A percentile compares a stretch with the other conserved stretches of the same genome.
phyloP scores from a whole-genome alignment of 1,139 yeast genomes.

The Lodderomyces theae region DNA sequence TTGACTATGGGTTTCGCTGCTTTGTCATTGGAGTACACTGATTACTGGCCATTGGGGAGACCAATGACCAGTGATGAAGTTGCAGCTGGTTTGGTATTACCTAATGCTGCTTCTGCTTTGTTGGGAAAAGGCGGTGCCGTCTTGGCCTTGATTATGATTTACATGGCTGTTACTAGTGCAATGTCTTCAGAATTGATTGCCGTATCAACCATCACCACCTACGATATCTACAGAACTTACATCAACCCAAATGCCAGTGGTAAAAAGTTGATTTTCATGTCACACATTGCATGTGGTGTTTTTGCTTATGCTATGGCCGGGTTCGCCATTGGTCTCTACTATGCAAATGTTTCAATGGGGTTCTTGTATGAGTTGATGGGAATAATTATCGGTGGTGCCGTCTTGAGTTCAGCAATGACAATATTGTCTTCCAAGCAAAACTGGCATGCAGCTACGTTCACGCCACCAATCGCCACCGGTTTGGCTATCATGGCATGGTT shows the following conservation, averaged over 20 bases:
- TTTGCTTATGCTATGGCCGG: conserved; percentile 77
- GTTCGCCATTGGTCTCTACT: conserved; percentile 75
- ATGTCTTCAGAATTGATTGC: conserved; percentile 88
- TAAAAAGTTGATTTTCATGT: conserved; percentile 60
- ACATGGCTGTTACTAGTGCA: conserved; percentile 81
- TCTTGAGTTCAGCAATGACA: conserved; percentile 71
- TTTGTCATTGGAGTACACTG: conserved; percentile 62
- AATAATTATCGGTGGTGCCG: conserved; percentile 81
- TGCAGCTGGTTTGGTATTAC: conserved; percentile 76
- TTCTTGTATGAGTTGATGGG: conserved; percentile 86
- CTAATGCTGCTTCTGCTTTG: conserved; percentile 81
- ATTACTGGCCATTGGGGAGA: conserved; percentile 75
- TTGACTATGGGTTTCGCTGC: conserved; percentile 85
- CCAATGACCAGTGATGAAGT: conserved; percentile 65
- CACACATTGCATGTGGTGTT: conserved; percentile 62
- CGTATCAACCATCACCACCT: conserved; percentile 79
- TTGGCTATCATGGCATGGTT: conserved; percentile 69
- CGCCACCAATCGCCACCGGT: conserved; percentile 62
- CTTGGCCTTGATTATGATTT: conserved; percentile 70
- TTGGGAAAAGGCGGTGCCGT: conserved; percentile 88
- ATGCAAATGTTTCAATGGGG: conserved; percentile 84
- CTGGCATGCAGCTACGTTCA: conserved; percentile 52
- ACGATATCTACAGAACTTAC: conserved; percentile 79
- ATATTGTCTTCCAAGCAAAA: conserved; percentile 69
- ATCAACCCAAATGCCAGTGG: conserved; percentile 77